Evolutionary conservation across 208 protist species (phyloP), one percentile per base, ranked within the genome.

Genomic region (Trypanosomatidae sp.): DNA sequence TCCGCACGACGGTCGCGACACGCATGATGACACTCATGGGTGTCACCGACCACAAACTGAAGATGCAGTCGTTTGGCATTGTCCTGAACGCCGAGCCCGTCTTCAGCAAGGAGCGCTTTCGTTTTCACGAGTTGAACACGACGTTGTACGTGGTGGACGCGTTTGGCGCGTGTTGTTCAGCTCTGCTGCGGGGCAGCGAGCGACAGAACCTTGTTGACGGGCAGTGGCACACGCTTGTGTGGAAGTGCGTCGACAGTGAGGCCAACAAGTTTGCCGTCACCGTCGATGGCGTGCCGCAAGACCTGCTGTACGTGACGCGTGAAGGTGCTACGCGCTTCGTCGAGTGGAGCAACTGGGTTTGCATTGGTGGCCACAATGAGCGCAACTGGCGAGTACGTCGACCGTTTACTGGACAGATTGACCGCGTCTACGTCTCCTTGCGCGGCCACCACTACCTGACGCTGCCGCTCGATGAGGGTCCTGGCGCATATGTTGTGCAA

Each of bases 21-120:
- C 65, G 77, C 18, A 65, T 67, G 37, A 93, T 93, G 84, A 71
- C 61, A 42, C 66, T 93, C 2, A 23, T 89, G 25, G 84, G 84
- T 44, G 72, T 80, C 23, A 93, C 80, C 4, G 84, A 89, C 33
- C 59, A 66, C 23, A 73, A 85, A 37, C 82, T 70, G 55, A 73
- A 84, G 58, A 93, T 89, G 84, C 70, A 85, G 43, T 72, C 86
- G 59, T 51, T 93, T 2, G 79, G 79, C 50, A 86, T 93, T 43
- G 77, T 84, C 8, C 59, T 93, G 2, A 93, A 93, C 40, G 66
- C 84, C 0, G 79, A 93, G 38, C 84, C 84, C 1, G 66, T 84
- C 16, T 66, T 83, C 23, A 60, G 62, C 20, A 85, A 77, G 51
- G 84, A 93, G 48, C 61, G 79, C 5, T 75, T 83, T 45, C 79